phyloP scores from a whole-genome alignment of 2,329 filamentous ascomycete species.

The Clarireedia hainanense region DNA sequence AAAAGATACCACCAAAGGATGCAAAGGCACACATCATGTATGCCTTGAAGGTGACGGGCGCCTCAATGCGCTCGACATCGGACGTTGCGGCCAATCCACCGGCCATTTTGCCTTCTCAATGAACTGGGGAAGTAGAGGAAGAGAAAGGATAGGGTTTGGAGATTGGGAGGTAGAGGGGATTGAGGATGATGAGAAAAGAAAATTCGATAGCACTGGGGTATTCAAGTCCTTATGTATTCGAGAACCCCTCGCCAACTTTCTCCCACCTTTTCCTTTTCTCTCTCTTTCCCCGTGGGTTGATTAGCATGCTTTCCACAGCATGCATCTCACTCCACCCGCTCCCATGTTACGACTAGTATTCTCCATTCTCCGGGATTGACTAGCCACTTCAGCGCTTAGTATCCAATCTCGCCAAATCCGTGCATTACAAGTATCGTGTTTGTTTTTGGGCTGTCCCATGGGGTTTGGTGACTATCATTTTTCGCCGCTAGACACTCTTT shows the following conservation, averaged over 20 bases:
- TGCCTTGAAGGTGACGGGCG: constrained; percentile 60
- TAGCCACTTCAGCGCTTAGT: no score
- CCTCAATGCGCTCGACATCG: constrained; percentile 63
- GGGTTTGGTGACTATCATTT: neutral
- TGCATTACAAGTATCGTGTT: neutral
- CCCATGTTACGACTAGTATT: no score
- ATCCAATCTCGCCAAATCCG: neutral
- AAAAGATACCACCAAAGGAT: constrained; percentile 51
- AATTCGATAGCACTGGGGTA: neutral
- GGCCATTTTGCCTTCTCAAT: constrained; percentile 3
- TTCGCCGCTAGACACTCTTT: neutral
- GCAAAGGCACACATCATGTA: constrained; percentile 65
- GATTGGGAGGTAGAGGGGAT: neutral
- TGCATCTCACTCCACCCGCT: no score
- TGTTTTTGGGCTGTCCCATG: neutral
- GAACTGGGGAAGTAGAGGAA: neutral
- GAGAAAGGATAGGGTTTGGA: neutral
- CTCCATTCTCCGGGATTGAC: no score
- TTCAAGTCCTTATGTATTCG: constrained; percentile 5
- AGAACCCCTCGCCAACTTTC: neutral
- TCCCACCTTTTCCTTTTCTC: no score
- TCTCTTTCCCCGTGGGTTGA: no score
- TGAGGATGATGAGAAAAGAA: neutral
- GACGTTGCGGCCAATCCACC: constrained; percentile 29
- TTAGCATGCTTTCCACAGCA: no score